Base-by-base conservation (phyloP, 805 yeast genomes). In the Blastobotrys parvus region DNA sequence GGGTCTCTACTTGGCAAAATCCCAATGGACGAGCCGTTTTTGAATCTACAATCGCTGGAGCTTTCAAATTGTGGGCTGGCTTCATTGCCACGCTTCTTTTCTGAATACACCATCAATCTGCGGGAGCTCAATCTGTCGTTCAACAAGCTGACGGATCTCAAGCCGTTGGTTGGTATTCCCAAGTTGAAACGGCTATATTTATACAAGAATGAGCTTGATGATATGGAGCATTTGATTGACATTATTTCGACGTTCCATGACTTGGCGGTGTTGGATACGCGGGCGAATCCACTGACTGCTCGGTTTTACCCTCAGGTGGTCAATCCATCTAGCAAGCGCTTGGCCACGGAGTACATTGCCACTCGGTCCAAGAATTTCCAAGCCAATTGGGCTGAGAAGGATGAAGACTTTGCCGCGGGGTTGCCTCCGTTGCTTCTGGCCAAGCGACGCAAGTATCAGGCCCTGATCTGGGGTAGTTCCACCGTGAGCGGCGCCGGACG, bases 41-140 rank as follows among this genome's bases (percentile, higher is more conserved):
- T 60, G 46, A 61, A 59, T 37, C 47, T 63, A 25, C 58, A 58
- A 29, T 39, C 44, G 11, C 49, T 62, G 34, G 67, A 62, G 33
- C 45, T 62, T 8, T 53, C 59, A 6, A 48, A 56, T 6, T 48
- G 55, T 15, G 50, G 50, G 2, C 43, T 62, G 5, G 37, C 38
- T 17, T 34, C 25, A 5, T 42, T 62, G 20, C 66, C 67, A 1
- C 37, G 22, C 18, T 32, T 45, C 22, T 57, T 62, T 45, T 40
- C 55, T 15, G 45, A 40, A 17, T 39, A 43, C 16, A 49, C 50
- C 23, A 46, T 57, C 33, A 62, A 62, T 40, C 42, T 63, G 18
- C 51, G 66, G 8, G 65, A 58, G 20, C 46, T 62, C n/a, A 57
- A 63, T 41, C 43, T 62, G 29, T 54, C 59, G 7, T 52, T 55